These are phyloP conservation scores for Fusarium tupiense DNA, from an alignment of 2,329 filamentous ascomycete genomes.

Conservation along the genomic window DNA sequence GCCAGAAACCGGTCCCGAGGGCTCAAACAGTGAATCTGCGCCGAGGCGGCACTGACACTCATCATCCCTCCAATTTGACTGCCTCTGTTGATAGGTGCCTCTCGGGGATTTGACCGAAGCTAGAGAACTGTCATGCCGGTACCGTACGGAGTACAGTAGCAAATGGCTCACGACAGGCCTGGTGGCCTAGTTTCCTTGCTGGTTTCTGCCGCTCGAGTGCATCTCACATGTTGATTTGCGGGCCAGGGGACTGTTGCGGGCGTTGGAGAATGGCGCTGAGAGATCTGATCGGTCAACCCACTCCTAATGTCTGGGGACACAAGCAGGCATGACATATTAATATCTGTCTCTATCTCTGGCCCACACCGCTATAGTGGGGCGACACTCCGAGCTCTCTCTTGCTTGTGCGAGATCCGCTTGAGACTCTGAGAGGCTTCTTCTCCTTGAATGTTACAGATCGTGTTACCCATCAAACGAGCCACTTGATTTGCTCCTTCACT, in stretches of 20 bases:
- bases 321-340: slow-evolving; percentile 43
- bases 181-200: slow-evolving; percentile 20
- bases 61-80: neutral
- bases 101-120: slow-evolving; percentile 22
- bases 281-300: slow-evolving; percentile 43
- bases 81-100: neutral
- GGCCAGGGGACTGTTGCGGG: slow-evolving; percentile 35
- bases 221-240: slow-evolving; percentile 31
- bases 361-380: slow-evolving; percentile 42
- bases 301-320: slow-evolving; percentile 25
- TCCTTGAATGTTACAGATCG: slow-evolving; percentile 22
- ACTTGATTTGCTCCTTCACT: slow-evolving; percentile 4
- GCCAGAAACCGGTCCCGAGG: neutral
- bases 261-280: slow-evolving; percentile 34
- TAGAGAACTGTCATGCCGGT: slow-evolving; percentile 20
- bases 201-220: slow-evolving; percentile 19
- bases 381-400: slow-evolving; percentile 18
- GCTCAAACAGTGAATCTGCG: slow-evolving; percentile 10
- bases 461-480: neutral
- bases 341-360: slow-evolving; percentile 44
- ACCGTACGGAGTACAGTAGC: neutral
- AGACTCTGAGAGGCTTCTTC: neutral
- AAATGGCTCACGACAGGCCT: slow-evolving; percentile 19
- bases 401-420: slow-evolving; percentile 23
- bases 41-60: slow-evolving; percentile 2